Conservation (phyloP, 2,329 filamentous ascomycete genomes). For the Fusarium chaquense region DNA sequence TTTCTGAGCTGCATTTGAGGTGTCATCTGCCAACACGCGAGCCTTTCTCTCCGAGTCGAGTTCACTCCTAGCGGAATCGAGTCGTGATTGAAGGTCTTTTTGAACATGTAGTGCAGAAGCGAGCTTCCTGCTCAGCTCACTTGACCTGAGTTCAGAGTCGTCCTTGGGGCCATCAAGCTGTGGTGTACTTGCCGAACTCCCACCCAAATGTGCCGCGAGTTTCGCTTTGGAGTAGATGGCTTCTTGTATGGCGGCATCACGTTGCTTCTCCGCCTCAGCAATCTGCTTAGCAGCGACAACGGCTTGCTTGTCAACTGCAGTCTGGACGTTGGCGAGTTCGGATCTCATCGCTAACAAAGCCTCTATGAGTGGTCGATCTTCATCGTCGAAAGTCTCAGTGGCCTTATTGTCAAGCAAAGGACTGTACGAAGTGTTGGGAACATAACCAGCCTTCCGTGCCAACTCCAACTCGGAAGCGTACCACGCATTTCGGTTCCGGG, state of each 20-base stretch:
- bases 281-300: constrained; percentile 87
- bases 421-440: constrained; percentile 75
- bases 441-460: constrained; percentile 90
- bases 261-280: constrained; percentile 92
- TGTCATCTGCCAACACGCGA: constrained; percentile 89
- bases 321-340: constrained; percentile 90
- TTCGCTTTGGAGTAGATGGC: constrained; percentile 96
- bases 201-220: constrained; percentile 79
- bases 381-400: constrained; percentile 86
- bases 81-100: constrained; percentile 80
- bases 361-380: constrained; percentile 92
- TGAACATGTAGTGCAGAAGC: constrained; percentile 84
- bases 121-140: constrained; percentile 83
- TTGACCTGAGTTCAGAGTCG: constrained; percentile 67
- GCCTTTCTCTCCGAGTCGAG: constrained; percentile 84
- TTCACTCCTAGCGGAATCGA: constrained; percentile 77
- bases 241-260: constrained; percentile 93
- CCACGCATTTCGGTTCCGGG: constrained; percentile 92
- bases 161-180: constrained; percentile 70
- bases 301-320: constrained; percentile 88
- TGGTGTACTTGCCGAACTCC: constrained; percentile 72
- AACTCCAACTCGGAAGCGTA: constrained; percentile 95
- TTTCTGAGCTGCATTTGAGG: constrained; percentile 82
- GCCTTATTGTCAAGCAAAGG: constrained; percentile 81
- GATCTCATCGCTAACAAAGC: constrained; percentile 91